Evolutionary conservation across 2,329 filamentous ascomycete species (phyloP), one percentile per base, ranked within the genome.

Genomic region (Podosphaera fusca): DNA sequence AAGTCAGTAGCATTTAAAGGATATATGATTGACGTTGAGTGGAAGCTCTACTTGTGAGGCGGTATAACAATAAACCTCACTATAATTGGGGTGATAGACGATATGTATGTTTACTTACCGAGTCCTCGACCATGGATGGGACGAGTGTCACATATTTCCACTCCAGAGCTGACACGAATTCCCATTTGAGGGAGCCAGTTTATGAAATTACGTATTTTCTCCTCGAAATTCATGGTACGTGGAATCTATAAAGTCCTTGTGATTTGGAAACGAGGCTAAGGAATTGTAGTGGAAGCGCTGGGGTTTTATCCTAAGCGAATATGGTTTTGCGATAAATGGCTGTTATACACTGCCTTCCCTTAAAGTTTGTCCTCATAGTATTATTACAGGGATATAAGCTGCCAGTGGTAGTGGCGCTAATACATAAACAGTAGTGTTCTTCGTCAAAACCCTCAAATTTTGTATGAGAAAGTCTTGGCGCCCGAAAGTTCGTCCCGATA

Each of bases 141-240:
- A 64, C 79, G 72, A 58, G 83, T 67, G 69, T 84, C 80, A 55
- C 72, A 71, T 34, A 84, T 66, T 59, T 70, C 66, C 60, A 84
- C 76, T 62, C 81, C 81, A 40, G 72, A 67, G 61, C 72, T 82
- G 60, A 82, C 70, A 38, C 70, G 71, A 54, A 78, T 75, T 46
- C 76, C 75, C 35, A 71, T 69, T 49, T 70, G 69, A 46, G 67
- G 64, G 42, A 84, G 73, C 80, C 80, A 85, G 57, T 70, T 63
- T 59, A 79, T 62, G 63, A 84, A 84, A 8, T 67, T 67, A 58
- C 71, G 69, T 47, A 74, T 77, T 63, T 70, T 69, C 59, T 66
- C 63, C 61, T 74, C 67, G 61, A 74, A 75, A 59, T 67, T 64
- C 38, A 42, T 42, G 9, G 10, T 7, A 12, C 3, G 38, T 6